phyloP scores from a whole-genome alignment of 148 eudicot genomes.

The Amaranthus hypochondriacus region DNA sequence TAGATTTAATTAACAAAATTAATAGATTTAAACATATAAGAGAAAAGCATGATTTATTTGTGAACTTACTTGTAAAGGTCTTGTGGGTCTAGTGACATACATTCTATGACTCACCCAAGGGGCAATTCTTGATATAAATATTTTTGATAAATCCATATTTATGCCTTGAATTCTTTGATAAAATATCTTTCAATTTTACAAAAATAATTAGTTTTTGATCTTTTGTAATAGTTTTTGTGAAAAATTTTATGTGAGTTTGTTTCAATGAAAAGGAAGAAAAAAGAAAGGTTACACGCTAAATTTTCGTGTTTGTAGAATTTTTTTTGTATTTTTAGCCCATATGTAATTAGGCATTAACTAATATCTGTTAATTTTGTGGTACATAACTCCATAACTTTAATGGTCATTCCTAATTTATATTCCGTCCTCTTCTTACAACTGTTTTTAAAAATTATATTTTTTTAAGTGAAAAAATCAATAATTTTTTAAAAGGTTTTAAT shows the following conservation, averaged over 20 bases:
- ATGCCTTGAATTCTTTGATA: not conserved
- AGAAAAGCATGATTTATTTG: too few relatives aligned
- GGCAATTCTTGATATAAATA: not conserved
- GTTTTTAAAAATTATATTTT: too few relatives aligned
- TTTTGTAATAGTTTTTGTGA: not conserved
- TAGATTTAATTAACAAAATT: not conserved
- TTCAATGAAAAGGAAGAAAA: not conserved
- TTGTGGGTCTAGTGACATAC: constrained; percentile 34
- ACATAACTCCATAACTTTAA: too few relatives aligned
- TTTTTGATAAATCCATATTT: constrained; percentile 10
- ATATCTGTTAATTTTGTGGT: not conserved
- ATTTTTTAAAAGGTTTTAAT: too few relatives aligned
- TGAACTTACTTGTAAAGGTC: constrained; percentile 29
- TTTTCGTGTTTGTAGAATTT: not conserved
- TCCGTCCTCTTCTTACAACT: too few relatives aligned
- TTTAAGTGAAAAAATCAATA: too few relatives aligned
- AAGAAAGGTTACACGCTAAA: not conserved
- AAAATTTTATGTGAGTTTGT: not conserved
- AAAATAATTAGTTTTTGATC: not conserved
- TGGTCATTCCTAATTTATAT: too few relatives aligned
- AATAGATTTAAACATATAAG: not conserved
- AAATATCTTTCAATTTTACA: not conserved
- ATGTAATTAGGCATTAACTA: not conserved
- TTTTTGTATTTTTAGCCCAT: not conserved
- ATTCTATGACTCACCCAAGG: constrained; percentile 5